Evolutionary conservation across 805 yeast species (phyloP), one percentile per base, ranked within the genome.

Genomic region (Yarrowia sp.): DNA sequence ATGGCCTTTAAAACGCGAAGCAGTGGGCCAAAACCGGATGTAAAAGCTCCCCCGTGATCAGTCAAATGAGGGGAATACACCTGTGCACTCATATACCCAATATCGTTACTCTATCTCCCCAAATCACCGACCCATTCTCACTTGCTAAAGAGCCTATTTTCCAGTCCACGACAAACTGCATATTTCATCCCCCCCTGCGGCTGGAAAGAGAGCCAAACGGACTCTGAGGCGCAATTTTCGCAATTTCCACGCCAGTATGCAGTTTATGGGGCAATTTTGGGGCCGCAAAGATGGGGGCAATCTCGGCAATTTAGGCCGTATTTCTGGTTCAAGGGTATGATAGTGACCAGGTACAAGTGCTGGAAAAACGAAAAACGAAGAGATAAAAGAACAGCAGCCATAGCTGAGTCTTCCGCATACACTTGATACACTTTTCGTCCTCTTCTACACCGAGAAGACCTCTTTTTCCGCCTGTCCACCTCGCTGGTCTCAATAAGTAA

Each of bases 131-230:
- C 14, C 8, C 45, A 22, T 22, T 22, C 22, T 41, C n/a, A 10
- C 22, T 59, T 59, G 52, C 65, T 45, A 42, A 43, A 12, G 42
- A 59, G 65, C 42, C 52, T 45, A 59, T 41, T 41, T 42, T 10
- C 48, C n/a, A n/a, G 41, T 35, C 52, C 16, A 26, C 16, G 42
- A 16, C n/a, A 16, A 32, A 35, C 16, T 45, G 65, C 65, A 59
- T 59, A 59, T 45, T 59, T 45, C 65, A n/a, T 16, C 65, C 50
- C 16, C 65, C 65, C 65, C 65, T 59, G 65, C 65, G 65, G 65
- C 65, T 59, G 50, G 65, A 45, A 59, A 59, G 65, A 43, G 42
- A 59, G 52, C 41, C 52, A 16, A 45, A 11, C n/a, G 36, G 38
- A n/a, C 42, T n/a, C 19, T 8, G 50, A 43, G 50, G 52, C 52